Evolutionary conservation across 306 rosid genomes (phyloP).

Genomic region (Acmispon strigosus): DNA sequence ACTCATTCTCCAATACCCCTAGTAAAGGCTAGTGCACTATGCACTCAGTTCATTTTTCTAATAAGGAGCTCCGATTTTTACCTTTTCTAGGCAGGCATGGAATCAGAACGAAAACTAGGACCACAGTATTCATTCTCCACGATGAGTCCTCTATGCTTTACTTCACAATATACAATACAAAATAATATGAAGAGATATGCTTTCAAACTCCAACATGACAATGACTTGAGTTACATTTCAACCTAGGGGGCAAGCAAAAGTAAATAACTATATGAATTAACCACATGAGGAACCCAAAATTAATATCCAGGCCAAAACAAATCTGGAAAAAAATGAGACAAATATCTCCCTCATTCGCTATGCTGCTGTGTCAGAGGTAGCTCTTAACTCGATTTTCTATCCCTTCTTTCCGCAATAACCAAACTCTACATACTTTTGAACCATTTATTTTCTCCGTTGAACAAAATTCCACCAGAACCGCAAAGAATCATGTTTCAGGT

Average conservation of each 20-base stretch:
- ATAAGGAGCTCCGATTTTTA: background rate
- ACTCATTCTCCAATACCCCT: too few species aligned
- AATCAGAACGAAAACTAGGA: background rate
- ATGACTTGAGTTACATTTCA: constrained; percentile 10
- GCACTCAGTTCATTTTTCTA: too few species aligned
- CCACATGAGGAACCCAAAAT: constrained; percentile 28
- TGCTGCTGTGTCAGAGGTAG: constrained; percentile 26
- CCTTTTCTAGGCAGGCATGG: background rate
- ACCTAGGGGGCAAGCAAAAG: constrained; percentile 31
- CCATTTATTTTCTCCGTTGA: constrained; percentile 40
- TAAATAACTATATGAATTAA: constrained; percentile 28
- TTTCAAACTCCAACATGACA: constrained; percentile 21
- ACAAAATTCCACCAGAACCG: constrained; percentile 36
- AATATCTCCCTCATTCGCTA: constrained; percentile 38
- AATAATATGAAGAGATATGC: constrained; percentile 3
- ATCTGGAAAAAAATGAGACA: constrained; percentile 14
- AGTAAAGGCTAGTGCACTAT: background rate
- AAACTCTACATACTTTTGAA: constrained; percentile 25
- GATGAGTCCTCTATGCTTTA: background rate
- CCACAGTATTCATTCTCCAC: background rate
- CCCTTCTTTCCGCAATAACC: constrained; percentile 43
- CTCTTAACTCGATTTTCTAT: constrained; percentile 33
- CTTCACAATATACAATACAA: constrained; percentile 28
- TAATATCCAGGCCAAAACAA: constrained; percentile 28
- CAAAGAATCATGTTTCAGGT: constrained; percentile 39